A percentile compares a stretch with the other conserved stretches of the same genome.
Conservation (phyloP, 192 early-diverging fungal genomes). For the Phlyctochytrium planicorne region DNA sequence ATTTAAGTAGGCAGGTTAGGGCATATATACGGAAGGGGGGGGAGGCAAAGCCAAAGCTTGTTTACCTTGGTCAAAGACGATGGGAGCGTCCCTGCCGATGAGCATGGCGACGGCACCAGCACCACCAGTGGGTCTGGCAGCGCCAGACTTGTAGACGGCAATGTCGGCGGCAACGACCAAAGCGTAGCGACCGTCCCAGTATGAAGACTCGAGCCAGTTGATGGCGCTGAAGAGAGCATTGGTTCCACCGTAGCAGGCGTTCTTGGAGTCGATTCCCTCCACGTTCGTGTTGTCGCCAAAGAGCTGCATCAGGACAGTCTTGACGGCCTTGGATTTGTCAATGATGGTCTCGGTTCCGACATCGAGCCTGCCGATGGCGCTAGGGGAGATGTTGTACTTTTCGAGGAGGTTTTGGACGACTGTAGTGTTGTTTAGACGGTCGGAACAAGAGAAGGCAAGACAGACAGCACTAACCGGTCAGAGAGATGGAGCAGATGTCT, state of each 20-base stretch:
- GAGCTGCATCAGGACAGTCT: conserved; percentile 94
- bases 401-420: conserved; percentile 90
- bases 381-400: conserved; percentile 85
- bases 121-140: conserved; percentile 92
- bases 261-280: conserved; percentile 97
- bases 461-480: conserved; percentile 65
- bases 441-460: conserved; percentile 19
- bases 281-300: conserved; percentile 92
- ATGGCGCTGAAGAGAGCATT: conserved; percentile 94
- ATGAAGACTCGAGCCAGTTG: conserved; percentile 94
- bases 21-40: background rate
- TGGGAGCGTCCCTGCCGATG: conserved; percentile 87
- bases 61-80: conserved; percentile 82
- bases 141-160: conserved; percentile 90
- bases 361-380: conserved; percentile 89
- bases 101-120: conserved; percentile 89
- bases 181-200: conserved; percentile 88
- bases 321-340: conserved; percentile 98
- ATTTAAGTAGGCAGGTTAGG: background rate
- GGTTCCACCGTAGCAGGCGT: conserved; percentile 99
- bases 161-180: conserved; percentile 83
- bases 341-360: conserved; percentile 99
- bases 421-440: conserved; percentile 14
- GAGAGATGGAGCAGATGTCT: conserved; percentile 84
- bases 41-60: conserved; percentile 7